Conservation (phyloP, 2,329 filamentous ascomycete species). For the Colletotrichum lupini region DNA sequence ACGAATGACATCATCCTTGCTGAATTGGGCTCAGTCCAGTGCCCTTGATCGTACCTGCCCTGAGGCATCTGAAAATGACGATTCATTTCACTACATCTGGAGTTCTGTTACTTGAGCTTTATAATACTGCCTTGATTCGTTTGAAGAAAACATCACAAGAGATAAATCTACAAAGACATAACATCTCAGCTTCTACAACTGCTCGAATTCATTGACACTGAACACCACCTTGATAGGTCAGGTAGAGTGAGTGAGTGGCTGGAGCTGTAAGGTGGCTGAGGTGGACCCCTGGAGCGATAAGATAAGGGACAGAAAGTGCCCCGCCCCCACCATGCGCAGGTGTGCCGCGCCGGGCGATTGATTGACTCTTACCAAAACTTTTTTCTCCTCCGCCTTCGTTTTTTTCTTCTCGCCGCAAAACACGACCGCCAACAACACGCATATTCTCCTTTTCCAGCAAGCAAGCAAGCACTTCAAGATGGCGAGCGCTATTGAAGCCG, state of each 20-base stretch:
- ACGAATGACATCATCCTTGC: slow-evolving; percentile 8
- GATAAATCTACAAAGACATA: too few relatives aligned
- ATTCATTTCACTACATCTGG: neutral
- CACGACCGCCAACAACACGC: neutral
- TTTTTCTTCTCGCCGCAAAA: neutral
- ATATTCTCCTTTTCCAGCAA: neutral
- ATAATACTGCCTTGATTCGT: too few relatives aligned
- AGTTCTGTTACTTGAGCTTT: too few relatives aligned
- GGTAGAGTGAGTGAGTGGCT: neutral
- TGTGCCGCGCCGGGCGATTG: neutral
- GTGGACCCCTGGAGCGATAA: neutral
- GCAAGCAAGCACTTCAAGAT: neutral
- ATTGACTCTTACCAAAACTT: neutral
- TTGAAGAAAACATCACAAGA: too few relatives aligned
- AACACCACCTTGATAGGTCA: too few relatives aligned
- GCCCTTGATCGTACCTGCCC: neutral
- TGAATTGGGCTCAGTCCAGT: neutral
- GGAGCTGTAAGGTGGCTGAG: neutral
- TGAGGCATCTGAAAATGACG: neutral
- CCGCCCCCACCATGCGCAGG: slow-evolving; percentile 2
- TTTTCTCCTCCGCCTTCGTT: neutral
- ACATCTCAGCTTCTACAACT: neutral
- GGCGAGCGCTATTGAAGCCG: slow-evolving; percentile 15
- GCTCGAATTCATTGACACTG: neutral
- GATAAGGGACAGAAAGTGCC: slow-evolving; percentile 7